phyloP scores from a whole-genome alignment of 1,284 basidiomycete species.

The Mrakiaceae sp. region DNA sequence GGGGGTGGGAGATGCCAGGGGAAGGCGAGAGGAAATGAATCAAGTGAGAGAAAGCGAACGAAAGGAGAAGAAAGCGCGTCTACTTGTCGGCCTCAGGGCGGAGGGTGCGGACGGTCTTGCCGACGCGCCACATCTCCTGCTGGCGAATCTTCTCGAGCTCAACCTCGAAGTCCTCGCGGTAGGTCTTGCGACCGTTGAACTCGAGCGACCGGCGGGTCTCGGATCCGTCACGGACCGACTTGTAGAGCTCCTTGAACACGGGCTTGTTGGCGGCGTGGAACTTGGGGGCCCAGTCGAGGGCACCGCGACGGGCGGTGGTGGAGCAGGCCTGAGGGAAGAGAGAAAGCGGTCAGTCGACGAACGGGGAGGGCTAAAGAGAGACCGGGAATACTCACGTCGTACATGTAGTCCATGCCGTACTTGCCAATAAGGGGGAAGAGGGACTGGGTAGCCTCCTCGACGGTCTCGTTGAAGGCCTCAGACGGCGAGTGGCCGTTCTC shows the following conservation, averaged over 20 bases:
- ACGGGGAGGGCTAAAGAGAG: neutral
- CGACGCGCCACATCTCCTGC: slow-evolving; percentile 96
- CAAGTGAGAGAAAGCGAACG: no score
- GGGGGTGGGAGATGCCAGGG: no score
- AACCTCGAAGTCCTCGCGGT: slow-evolving; percentile 85
- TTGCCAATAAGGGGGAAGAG: slow-evolving; percentile 94
- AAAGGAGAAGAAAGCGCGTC: no score
- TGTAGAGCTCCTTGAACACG: slow-evolving; percentile 86
- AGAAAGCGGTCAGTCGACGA: neutral
- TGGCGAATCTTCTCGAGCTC: slow-evolving; percentile 92
- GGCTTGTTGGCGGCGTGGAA: slow-evolving; percentile 62
- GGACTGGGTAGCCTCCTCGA: slow-evolving; percentile 97
- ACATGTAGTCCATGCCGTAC: slow-evolving; percentile 99
- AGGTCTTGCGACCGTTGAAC: slow-evolving; percentile 86
- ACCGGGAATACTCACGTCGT: slow-evolving; percentile 39
- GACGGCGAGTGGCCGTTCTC: slow-evolving; percentile 96
- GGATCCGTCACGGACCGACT: slow-evolving; percentile 85
- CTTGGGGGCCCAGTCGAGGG: slow-evolving; percentile 97
- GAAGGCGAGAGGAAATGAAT: no score
- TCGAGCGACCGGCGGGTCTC: slow-evolving; percentile 96
- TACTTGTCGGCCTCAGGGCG: no score
- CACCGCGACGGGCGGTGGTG: slow-evolving; percentile 95
- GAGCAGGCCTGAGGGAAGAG: slow-evolving; percentile 59
- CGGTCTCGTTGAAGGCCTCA: slow-evolving; percentile 99
- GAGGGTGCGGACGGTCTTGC: slow-evolving; percentile 43